phyloP scores from a whole-genome alignment of 768 basidiomycete species.

The Pulveroboletus sp. region DNA sequence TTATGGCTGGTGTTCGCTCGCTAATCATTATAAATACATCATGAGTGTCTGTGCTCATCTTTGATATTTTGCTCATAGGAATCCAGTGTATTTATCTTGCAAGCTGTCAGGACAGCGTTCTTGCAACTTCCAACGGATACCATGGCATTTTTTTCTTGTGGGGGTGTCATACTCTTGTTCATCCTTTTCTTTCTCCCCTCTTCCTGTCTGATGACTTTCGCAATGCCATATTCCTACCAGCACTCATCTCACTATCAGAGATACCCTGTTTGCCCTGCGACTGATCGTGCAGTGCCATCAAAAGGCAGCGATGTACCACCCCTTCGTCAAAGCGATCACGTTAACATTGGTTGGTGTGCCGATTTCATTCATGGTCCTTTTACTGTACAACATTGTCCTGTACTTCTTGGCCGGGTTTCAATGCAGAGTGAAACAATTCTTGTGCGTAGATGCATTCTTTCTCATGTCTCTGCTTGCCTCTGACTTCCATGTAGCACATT shows the following conservation, averaged over 20 bases:
- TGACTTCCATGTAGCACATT: slow-evolving; percentile 40
- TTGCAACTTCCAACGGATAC: slow-evolving; percentile 40
- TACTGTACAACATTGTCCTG: slow-evolving; percentile 40
- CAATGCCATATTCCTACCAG: slow-evolving; percentile 57
- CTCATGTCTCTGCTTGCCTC: slow-evolving; percentile 1
- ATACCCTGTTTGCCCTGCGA: slow-evolving; percentile 46
- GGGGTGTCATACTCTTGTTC: slow-evolving; percentile 78
- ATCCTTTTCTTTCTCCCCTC: slow-evolving; percentile 11
- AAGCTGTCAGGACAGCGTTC: slow-evolving; percentile 40
- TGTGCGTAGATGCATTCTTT: slow-evolving; percentile 42
- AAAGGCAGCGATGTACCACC: slow-evolving; percentile 47
- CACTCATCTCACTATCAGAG: slow-evolving; percentile 56
- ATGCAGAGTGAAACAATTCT: slow-evolving; percentile 54
- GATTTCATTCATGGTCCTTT: slow-evolving; percentile 35
- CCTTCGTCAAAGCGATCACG: slow-evolving; percentile 45
- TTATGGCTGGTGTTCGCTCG: slow-evolving; percentile 38
- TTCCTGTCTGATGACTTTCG: not conserved
- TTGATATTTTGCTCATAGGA: not conserved
- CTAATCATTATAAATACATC: slow-evolving; percentile 30
- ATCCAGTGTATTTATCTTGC: slow-evolving; percentile 38
- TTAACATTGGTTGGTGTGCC: slow-evolving; percentile 47
- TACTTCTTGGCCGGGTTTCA: slow-evolving; percentile 65
- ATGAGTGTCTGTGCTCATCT: not conserved
- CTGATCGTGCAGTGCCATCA: slow-evolving; percentile 43
- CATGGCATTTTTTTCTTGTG: slow-evolving; percentile 45